Base-by-base conservation (phyloP, 2,329 filamentous ascomycete species). In the Ophiostoma novo-ulmi region DNA sequence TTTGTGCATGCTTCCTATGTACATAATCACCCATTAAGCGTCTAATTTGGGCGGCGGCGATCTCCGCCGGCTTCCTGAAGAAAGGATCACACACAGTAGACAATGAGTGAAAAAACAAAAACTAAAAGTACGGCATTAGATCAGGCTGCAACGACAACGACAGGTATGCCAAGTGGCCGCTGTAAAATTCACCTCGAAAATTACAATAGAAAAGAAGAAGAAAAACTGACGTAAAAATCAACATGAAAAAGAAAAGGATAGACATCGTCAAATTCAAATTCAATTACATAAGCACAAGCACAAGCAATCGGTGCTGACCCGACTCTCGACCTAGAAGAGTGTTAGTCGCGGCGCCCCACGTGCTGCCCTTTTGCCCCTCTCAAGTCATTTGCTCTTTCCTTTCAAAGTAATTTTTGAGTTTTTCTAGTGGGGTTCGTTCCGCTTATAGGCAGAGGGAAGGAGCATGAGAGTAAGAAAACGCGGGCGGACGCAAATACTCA, bases 391-490 rank as follows among this genome's bases (percentile, higher is more conserved):
- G 63, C 63, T n/a, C 63, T 65, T 65, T 39, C 63, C 63, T 41
- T 39, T 65, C 36, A 39, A 36, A 36, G 63, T 22, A 39, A 39
- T 39, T 39, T 38, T 41, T 36, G 17, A 39, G n/a, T 39, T 65
- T 65, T 65, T 65, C 63, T 65, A 65, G 63, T 65, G 63, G 63
- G 63, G 63, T 65, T 39, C 63, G 26, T 64, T 38, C 35, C 61
- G 52, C n/a, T 17, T 26, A 58, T 13, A 14, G 52, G 13, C 52
- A 44, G 14, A 48, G 44, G 44, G 44, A 48, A 48, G 44, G 17
- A 48, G 17, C 44, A 63, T 35, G 26, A 22, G 58, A 8, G 31
- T 38, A 36, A 64, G 31, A 65, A 38, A 31, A 22, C 36, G 63
- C 63, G 63, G 63, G 35, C 36, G 63, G 63, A 36, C 63, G 63